These are phyloP conservation scores for Coleophoma eucalyptorum DNA, from an alignment of 2,329 filamentous ascomycete species.

Conservation along the genomic window DNA sequence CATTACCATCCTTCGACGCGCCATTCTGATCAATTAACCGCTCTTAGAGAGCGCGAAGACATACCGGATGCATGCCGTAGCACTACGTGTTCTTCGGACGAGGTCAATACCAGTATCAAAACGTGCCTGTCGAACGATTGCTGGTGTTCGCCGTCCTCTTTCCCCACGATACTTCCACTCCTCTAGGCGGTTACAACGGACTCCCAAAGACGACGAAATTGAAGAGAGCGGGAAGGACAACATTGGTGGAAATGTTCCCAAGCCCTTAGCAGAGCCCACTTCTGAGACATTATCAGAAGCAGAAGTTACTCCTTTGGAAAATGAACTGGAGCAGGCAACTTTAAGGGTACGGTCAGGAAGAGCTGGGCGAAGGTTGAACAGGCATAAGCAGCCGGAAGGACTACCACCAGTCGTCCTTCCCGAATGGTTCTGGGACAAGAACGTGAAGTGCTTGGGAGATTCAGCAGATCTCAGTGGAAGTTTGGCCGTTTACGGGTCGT, in stretches of 20 bases:
- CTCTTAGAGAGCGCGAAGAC: constrained; percentile 19
- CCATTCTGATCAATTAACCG: constrained; percentile 5
- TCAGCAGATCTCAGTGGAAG: constrained; percentile 7
- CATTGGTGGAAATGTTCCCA: no score
- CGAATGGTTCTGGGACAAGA: constrained; percentile 49
- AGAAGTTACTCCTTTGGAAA: constrained; percentile 1
- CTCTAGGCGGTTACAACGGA: constrained; percentile 18
- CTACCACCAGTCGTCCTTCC: constrained; percentile 53
- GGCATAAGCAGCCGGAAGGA: constrained; percentile 20
- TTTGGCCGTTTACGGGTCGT: constrained; percentile 14
- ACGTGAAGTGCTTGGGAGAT: constrained; percentile 33
- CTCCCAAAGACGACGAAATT: constrained; percentile 16
- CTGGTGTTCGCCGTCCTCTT: constrained; percentile 21
- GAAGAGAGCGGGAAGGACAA: constrained; percentile 10
- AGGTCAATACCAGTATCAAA: constrained; percentile 20
- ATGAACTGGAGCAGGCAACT: neutral
- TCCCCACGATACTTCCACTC: constrained; percentile 23
- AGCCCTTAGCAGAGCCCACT: no score
- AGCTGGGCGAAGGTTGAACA: constrained; percentile 14
- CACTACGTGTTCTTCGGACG: constrained; percentile 22
- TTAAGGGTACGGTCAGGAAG: constrained; percentile 13
- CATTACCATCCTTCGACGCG: neutral
- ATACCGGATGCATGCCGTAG: constrained; percentile 28
- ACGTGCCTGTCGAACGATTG: constrained; percentile 24
- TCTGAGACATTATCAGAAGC: neutral